Conservation (phyloP, 768 basidiomycete species). For the Fistulinella prunicolor region DNA sequence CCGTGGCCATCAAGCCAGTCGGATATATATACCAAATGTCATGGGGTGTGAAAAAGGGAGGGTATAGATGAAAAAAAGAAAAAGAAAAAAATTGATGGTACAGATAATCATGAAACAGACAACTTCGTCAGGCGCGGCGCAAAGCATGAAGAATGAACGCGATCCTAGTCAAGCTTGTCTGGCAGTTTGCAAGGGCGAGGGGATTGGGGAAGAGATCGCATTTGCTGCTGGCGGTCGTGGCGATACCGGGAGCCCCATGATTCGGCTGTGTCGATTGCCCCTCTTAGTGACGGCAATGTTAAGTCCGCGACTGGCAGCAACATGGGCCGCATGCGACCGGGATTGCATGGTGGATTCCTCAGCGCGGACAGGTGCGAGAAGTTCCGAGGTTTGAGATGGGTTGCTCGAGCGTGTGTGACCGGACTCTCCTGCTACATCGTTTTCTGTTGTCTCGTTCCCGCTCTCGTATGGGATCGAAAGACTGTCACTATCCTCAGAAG, state of each 20-base stretch:
- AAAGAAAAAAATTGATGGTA: conserved; percentile 9
- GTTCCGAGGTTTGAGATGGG: conserved; percentile 26
- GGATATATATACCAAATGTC: conserved; percentile 23
- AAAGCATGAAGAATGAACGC: not conserved
- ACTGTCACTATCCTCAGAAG: conserved; percentile 69
- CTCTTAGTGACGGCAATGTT: conserved; percentile 59
- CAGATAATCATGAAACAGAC: conserved; percentile 11
- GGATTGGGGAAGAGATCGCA: conserved; percentile 8
- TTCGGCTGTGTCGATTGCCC: conserved; percentile 60
- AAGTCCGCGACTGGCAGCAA: conserved; percentile 69
- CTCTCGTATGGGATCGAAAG: conserved; percentile 69
- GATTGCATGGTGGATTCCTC: conserved; percentile 35
- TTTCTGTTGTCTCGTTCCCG: conserved; percentile 68
- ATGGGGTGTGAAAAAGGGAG: conserved; percentile 7
- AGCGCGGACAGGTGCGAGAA: conserved; percentile 14
- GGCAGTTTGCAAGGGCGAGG: conserved; percentile 24
- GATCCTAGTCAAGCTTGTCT: conserved; percentile 20
- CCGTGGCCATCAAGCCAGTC: conserved; percentile 7
- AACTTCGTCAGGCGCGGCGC: no score
- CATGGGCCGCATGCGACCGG: conserved; percentile 51
- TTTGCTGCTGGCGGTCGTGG: conserved; percentile 27
- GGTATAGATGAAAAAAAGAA: conserved; percentile 26
- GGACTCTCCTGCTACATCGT: conserved; percentile 49
- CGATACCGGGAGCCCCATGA: conserved; percentile 59
- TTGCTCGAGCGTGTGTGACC: conserved; percentile 38